These are phyloP conservation scores for Colletotrichum orbiculare DNA, from an alignment of 2,329 filamentous ascomycete species.

Conservation along the genomic window DNA sequence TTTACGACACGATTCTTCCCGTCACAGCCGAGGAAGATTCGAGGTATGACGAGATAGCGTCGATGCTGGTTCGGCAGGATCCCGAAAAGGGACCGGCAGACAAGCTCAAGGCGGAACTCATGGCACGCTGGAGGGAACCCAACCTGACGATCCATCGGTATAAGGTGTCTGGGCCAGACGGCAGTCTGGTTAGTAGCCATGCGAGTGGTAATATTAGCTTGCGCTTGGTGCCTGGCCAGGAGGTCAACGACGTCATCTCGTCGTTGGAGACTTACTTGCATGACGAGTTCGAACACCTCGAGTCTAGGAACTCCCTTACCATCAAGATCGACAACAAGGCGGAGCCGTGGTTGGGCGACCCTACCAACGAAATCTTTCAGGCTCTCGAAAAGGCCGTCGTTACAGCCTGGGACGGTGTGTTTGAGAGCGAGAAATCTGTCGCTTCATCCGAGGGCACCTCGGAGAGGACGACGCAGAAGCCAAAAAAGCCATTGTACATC, in stretches of 20 bases:
- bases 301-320: slow-evolving; percentile 82
- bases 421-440: slow-evolving; percentile 42
- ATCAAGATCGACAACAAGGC: slow-evolving; percentile 92
- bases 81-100: slow-evolving; percentile 69
- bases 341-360: slow-evolving; percentile 95
- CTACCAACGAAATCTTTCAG: slow-evolving; percentile 88
- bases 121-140: slow-evolving; percentile 95
- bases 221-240: slow-evolving; percentile 92
- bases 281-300: slow-evolving; percentile 77
- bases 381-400: slow-evolving; percentile 88
- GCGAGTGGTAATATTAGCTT: slow-evolving; percentile 91
- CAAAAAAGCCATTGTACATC: slow-evolving; percentile 85
- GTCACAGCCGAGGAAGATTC: slow-evolving; percentile 80
- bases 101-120: slow-evolving; percentile 83
- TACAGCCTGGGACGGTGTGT: slow-evolving; percentile 79
- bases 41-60: slow-evolving; percentile 86
- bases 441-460: slow-evolving; percentile 4
- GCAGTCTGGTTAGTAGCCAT: slow-evolving; percentile 89
- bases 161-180: slow-evolving; percentile 91
- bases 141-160: slow-evolving; percentile 95
- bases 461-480: slow-evolving; percentile 42
- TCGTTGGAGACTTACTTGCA: slow-evolving; percentile 75
- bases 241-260: slow-evolving; percentile 79
- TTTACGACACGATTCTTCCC: slow-evolving; percentile 86
- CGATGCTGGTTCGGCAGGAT: slow-evolving; percentile 78